Conservation (phyloP, 2,329 filamentous ascomycete species). For the Cladosporium velox region DNA sequence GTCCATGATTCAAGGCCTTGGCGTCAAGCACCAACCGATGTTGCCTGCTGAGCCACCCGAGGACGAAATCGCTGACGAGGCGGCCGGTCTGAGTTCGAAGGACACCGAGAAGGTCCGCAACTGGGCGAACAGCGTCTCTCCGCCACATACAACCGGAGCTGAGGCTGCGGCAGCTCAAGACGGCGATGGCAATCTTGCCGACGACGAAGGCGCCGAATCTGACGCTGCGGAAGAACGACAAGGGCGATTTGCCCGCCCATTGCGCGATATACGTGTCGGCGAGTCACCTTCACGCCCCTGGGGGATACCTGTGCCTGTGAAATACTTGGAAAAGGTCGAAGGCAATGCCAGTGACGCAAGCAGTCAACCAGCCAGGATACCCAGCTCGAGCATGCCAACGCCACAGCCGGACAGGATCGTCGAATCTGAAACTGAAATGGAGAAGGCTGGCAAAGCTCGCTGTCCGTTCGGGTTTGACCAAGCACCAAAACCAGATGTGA, state of each 20-base stretch:
- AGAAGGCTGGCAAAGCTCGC: not conserved
- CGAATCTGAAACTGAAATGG: not conserved
- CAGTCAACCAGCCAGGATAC: constrained; percentile 48
- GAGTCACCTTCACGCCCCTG: constrained; percentile 92
- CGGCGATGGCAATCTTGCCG: constrained; percentile 16
- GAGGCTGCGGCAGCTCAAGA: constrained; percentile 37
- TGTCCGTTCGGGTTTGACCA: constrained; percentile 30
- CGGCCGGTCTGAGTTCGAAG: constrained; percentile 43
- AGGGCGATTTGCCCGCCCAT: constrained; percentile 76
- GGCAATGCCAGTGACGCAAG: constrained; percentile 37
- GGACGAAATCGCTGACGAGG: constrained; percentile 42
- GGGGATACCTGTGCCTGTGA: constrained; percentile 80
- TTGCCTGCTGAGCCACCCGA: constrained; percentile 51
- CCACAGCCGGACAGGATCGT: not conserved
- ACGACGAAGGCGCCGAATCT: constrained; percentile 43
- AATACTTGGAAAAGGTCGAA: constrained; percentile 44
- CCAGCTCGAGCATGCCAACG: constrained; percentile 31
- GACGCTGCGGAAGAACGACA: constrained; percentile 53
- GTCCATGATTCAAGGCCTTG: constrained; percentile 90
- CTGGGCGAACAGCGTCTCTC: constrained; percentile 79
- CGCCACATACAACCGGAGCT: constrained; percentile 39
- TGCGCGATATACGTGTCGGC: constrained; percentile 89
- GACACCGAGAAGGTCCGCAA: constrained; percentile 75
- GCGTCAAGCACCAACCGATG: constrained; percentile 84
- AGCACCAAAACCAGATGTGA: not conserved